A percentile compares a stretch with the other conserved stretches of the same genome.
These are phyloP conservation scores for Albatrellus ellisii DNA, from an alignment of 768 basidiomycete genomes.

Conservation along the genomic window DNA sequence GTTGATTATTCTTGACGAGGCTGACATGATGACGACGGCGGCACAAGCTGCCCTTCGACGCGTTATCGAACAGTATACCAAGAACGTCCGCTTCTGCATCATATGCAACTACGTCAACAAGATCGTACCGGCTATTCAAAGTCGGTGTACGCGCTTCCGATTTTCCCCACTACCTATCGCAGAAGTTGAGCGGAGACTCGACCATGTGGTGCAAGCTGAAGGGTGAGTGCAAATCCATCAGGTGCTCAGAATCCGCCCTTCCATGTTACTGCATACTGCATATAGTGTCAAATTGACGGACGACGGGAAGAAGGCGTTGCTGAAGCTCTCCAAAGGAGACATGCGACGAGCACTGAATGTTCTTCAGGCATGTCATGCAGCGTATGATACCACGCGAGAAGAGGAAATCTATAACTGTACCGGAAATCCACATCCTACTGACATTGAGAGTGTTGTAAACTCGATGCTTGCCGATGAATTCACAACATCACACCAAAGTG, in stretches of 20 bases:
- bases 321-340: constrained; percentile 93
- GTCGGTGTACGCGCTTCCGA: constrained; percentile 93
- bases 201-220: constrained; percentile 72
- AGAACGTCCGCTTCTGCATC: constrained; percentile 98
- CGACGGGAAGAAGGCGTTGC: constrained; percentile 78
- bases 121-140: constrained; percentile 96
- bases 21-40: constrained; percentile 99
- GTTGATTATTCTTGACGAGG: constrained; percentile 95
- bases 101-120: constrained; percentile 99
- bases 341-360: constrained; percentile 97
- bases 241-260: background rate
- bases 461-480: constrained; percentile 97
- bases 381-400: constrained; percentile 82
- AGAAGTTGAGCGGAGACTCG: constrained; percentile 78
- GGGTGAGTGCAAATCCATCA: constrained; percentile 35
- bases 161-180: constrained; percentile 83
- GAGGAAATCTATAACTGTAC: constrained; percentile 94
- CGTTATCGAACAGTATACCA: constrained; percentile 97
- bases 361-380: constrained; percentile 95
- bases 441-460: constrained; percentile 87
- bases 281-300: constrained; percentile 71
- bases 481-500: constrained; percentile 78
- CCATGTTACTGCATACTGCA: constrained; percentile 1
- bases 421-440: constrained; percentile 89
- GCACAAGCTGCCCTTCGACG: constrained; percentile 95